Evolutionary conservation across 2,329 filamentous ascomycete genomes (phyloP), one percentile per base, ranked within the genome.

Genomic region (Xylaria multiplex): DNA sequence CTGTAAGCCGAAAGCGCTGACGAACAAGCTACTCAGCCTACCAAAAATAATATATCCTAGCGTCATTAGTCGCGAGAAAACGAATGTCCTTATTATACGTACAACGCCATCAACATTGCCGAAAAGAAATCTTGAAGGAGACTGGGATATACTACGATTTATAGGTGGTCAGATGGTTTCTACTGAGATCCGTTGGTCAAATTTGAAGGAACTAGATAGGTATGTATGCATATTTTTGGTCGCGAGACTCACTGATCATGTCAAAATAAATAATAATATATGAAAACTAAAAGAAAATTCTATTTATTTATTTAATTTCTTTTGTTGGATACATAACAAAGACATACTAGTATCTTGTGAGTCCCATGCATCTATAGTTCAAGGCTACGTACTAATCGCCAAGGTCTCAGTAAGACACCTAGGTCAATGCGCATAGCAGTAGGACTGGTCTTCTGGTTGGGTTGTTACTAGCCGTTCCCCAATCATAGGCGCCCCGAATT

Each of bases 401-500:
- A 48, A 40, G 27, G 24, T 43, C 22, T 55, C 2, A 46, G 7
- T 43, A 22, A 62, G 59, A 56, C 54, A 35, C 22, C 35, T 54
- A 7, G 45, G 43, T 24, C 8, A 50, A 40, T 32, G 45, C 35
- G 35, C 56, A 43, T 14, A 8, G 42, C 50, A 45, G 45, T 43
- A 27, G 16, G 22, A 19, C 37, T 37, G 43, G 54, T 9, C 40
- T 46, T 14, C 49, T 22, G 48, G 52, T n/a, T 27, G 22, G 19
- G 11, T 37, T n/a, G 24, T 46, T 35, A 27, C 46, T 14, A 16
- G 46, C 24, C 42, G 32, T 58, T 32, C 42, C 35, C 37, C 57
- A 48, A 62, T 58, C 62, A 65, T 67, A 58, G 35, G 62, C 55
- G 22, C 54, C 65, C 65, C 56, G 16, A 58, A 16, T 45, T 59